Evolutionary conservation across 2,329 filamentous ascomycete species (phyloP).

Genomic region (Colletotrichum liriopes): DNA sequence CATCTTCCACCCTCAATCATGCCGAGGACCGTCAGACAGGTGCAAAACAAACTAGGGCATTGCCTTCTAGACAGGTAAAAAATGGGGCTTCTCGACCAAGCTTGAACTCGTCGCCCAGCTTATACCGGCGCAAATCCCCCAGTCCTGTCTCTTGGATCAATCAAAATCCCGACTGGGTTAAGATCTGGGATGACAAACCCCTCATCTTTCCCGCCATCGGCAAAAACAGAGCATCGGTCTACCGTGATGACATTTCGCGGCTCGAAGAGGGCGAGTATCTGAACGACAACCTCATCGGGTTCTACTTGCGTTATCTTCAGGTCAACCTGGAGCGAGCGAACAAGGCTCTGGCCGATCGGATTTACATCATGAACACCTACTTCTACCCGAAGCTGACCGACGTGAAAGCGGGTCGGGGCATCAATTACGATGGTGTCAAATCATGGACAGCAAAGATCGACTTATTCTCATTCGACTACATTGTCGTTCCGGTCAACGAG

Average conservation of each 20-base stretch:
- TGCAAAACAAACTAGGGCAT: background rate
- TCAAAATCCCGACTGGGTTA: slow-evolving; percentile 66
- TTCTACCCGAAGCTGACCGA: slow-evolving; percentile 87
- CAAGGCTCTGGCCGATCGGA: slow-evolving; percentile 71
- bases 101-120: background rate
- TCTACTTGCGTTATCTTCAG: slow-evolving; percentile 86
- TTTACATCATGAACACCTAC: slow-evolving; percentile 94
- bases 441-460: slow-evolving; percentile 91
- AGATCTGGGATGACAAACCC: slow-evolving; percentile 67
- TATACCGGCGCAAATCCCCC: slow-evolving; percentile 39
- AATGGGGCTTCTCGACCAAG: slow-evolving; percentile 7
- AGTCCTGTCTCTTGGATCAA: slow-evolving; percentile 64
- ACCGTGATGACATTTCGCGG: slow-evolving; percentile 80
- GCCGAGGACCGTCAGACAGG: background rate
- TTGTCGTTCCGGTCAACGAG: slow-evolving; percentile 94
- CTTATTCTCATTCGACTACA: slow-evolving; percentile 87
- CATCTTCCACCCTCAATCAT: background rate
- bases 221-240: slow-evolving; percentile 75
- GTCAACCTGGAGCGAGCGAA: slow-evolving; percentile 69
- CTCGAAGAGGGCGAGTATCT: slow-evolving; percentile 89
- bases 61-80: slow-evolving; percentile 13
- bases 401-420: slow-evolving; percentile 64
- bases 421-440: slow-evolving; percentile 89
- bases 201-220: slow-evolving; percentile 74
- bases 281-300: slow-evolving; percentile 93